Base-by-base conservation (phyloP, 768 basidiomycete species). In the Lyophyllum decastes region DNA sequence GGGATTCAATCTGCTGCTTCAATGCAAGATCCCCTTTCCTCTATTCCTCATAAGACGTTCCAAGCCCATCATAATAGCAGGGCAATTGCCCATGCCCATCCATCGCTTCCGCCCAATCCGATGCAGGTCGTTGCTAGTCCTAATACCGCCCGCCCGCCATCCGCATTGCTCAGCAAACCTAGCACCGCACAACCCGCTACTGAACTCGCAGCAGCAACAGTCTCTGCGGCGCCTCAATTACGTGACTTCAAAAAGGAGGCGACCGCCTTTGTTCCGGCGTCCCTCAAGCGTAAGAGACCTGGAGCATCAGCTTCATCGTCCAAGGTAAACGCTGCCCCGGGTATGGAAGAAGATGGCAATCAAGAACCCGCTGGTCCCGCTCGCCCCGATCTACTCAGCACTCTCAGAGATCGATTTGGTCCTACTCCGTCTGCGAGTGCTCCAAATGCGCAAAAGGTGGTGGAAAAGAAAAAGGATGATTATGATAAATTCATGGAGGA, bases 201-300 rank as follows among this genome's bases (percentile, higher is more conserved):
- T 10, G 75, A 72, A 44, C 59, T 78, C 16, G 78, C 77, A 1
- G 74, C 82, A 7, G 93, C 92, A 1, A 90, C 84, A 2, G 87
- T 98, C 51, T 88, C 84, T 21, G 94, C 95, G 2, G 93, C 79
- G 45, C 94, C 97, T 4, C 82, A 94, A 68, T 73, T 99, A 50
- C 90, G 96, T 14, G 94, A 99, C 72, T 78, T 98, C 59, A 94
- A 95, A 76, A 95, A 94, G 72, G 97, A 99, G 70, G 90, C 91
- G 9, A 96, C 94, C 0, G 86, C 91, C 0, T 98, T 99, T 66
- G 85, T 98, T 4, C 97, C 97, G 3, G 70, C 87, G 1, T 79
- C 89, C 2, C 73, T 96, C 51, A 93, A 92, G 72, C 84, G 92
- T 47, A 94, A 90, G 72, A 88, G 82, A 58, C 72, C 74, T 35